Base-by-base conservation (phyloP, 2,329 filamentous ascomycete genomes). In the Colletotrichum filicis region DNA sequence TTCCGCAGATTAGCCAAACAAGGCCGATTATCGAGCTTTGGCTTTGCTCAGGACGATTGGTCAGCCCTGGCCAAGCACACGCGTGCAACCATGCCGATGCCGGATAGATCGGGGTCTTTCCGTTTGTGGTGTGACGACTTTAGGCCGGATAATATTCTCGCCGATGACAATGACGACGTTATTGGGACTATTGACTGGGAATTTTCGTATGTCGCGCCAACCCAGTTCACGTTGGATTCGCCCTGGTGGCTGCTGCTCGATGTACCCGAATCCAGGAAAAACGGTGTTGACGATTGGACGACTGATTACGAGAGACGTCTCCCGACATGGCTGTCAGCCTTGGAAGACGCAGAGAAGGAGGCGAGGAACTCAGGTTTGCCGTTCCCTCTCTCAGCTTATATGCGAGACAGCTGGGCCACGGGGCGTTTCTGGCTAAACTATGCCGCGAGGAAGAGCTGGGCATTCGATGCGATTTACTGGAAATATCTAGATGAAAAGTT, bases 241-340 rank as follows among this genome's bases (percentile, higher is more conserved):
- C 83, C 83, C 0, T 84, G 81, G 82, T 85, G 82, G 83, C 75
- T 85, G 1, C 77, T 85, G 1, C 71, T 84, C 2, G 68, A 80
- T 11, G 52, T 62, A 12, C 78, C 79, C 0, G 82, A 85, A 37
- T 73, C 74, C 16, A 85, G 83, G 82, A 16, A 61, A 1, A 66
- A 62, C 2, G 82, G 80, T 1, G 74, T 82, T 19, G 74, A 75
- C 0, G 65, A 74, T 8, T 86, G 82, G 80, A 76, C 69, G 5
- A 24, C 24, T 24, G 24, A 28, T 7, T 85, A 84, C 67, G 80
- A 80, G 35, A 52, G 30, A 2, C 80, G 80, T 0, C 74, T 85
- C 0, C 11, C 77, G 26, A 82, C 76, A 2, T 86, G 81, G 67
- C 73, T 86, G 0, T 42, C 58, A 1, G 80, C 76, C 0, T 71